phyloP scores from a whole-genome alignment of 139 green algal species.

The Tetraselmis striata region DNA sequence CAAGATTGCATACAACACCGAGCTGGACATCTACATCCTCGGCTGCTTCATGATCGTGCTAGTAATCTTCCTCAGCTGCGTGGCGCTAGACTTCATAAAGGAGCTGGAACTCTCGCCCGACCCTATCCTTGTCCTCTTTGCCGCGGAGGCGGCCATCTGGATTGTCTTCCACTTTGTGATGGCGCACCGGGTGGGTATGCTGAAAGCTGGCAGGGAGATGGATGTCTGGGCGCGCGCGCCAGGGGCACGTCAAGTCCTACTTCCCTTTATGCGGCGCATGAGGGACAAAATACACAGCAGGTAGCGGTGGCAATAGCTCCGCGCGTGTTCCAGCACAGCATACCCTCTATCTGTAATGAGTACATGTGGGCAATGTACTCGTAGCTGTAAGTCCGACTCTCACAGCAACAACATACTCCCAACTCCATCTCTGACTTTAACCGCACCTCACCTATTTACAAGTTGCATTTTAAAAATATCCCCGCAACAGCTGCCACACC shows the following conservation, averaged over 20 bases:
- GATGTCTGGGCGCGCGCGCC: background rate
- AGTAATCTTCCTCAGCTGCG: background rate
- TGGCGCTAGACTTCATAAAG: background rate
- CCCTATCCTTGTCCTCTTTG: background rate
- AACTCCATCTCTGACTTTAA: too few relatives aligned
- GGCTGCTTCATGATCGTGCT: background rate
- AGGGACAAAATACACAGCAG: too few relatives aligned
- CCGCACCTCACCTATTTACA: too few relatives aligned
- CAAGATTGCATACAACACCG: background rate
- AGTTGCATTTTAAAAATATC: too few relatives aligned
- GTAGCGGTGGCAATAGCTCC: too few relatives aligned
- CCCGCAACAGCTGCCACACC: too few relatives aligned
- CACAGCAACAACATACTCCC: too few relatives aligned
- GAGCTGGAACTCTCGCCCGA: background rate
- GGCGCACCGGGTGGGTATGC: background rate
- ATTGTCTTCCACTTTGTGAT: background rate
- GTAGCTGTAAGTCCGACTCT: too few relatives aligned
- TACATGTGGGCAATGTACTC: too few relatives aligned
- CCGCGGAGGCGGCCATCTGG: background rate
- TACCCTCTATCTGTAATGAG: too few relatives aligned
- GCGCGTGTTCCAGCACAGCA: too few relatives aligned
- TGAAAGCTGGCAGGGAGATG: background rate
- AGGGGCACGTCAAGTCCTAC: background rate
- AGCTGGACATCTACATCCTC: background rate
- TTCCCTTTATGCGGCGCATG: too few relatives aligned